Evolutionary conservation across 306 rosid species (phyloP), one percentile per base, ranked within the genome.

Genomic region (Medicago lupulina): DNA sequence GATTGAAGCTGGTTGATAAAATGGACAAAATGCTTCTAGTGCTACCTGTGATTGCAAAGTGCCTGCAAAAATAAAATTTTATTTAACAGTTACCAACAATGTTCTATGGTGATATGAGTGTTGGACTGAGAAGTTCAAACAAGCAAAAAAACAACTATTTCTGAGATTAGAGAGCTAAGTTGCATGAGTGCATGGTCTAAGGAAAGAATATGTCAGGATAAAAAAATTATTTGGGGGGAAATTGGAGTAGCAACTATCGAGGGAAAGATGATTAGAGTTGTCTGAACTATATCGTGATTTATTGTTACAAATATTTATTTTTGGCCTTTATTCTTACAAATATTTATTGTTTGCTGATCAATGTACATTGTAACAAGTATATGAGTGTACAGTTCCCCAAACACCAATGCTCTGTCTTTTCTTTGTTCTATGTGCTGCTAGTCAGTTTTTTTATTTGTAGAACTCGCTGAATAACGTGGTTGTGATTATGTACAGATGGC

Each of bases 401-500:
- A 17, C 14, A 21, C 31, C 67, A 73, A n/a, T 53, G 40, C 12
- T 38, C 16, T 2, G 50, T 23, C 9, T 67, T 19, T 31, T 18
- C 16, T 13, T 9, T 82, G 59, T 50, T 10, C 43, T 5, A 13
- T 78, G 13, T 39, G 58, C 54, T 68, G 36, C 39, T 43, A 14
- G 68, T 59, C 5, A n/a, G 57, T 49, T 8, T 61, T 61, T 36
- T 11, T 76, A 71, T 53, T 28, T 71, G 89, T 8, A 40, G 18
- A 67, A 38, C 59, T 47, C 9, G 3, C 53, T 71, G 47, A 77
- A 44, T 75, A 71, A 74, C 79, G 74, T 70, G 74, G 7, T 60
- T 85, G 55, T 70, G 78, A 43, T 81, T 79, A 60, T 18, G 21
- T 36, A 14, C 83, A 95, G 97, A 69, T 92, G 87, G 89, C 88